These are phyloP conservation scores for Coffea eugenioides DNA, from an alignment of 257 asterid species.

Conservation along the genomic window DNA sequence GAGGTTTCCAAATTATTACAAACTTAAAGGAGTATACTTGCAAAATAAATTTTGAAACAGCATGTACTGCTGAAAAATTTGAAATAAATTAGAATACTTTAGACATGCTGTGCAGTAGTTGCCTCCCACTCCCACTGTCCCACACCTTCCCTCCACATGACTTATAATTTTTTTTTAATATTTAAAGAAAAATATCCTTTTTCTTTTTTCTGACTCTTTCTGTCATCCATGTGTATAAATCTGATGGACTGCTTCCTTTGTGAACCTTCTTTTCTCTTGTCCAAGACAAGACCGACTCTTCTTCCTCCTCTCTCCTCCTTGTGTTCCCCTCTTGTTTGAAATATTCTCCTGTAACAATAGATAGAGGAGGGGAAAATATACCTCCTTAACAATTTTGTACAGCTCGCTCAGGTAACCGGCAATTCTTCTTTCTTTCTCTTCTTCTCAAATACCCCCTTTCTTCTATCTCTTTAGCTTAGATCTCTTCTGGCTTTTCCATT, in stretches of 20 bases:
- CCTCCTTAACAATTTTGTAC: constrained; percentile 35
- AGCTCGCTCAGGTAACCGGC: constrained; percentile 53
- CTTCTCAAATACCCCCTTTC: neutral
- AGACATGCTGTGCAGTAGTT: constrained; percentile 36
- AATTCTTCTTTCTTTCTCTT: neutral
- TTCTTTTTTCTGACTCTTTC: neutral
- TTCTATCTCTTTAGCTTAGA: neutral
- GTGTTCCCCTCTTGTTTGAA: constrained; percentile 2
- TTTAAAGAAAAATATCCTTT: too few relatives aligned
- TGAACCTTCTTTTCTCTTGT: constrained; percentile 51
- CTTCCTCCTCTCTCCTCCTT: constrained; percentile 1
- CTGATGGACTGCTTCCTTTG: constrained; percentile 5
- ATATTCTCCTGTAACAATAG: constrained; percentile 16
- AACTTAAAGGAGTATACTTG: constrained; percentile 6
- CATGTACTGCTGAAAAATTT: neutral
- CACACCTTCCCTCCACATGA: too few relatives aligned
- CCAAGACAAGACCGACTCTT: constrained; percentile 29
- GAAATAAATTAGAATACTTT: constrained; percentile 6
- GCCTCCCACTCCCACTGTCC: constrained; percentile 26
- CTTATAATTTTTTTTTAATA: too few relatives aligned
- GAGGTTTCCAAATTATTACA: neutral
- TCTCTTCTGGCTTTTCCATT: neutral
- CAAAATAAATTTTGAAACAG: neutral
- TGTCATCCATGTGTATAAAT: constrained; percentile 17
- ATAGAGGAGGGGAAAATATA: constrained; percentile 2